These are phyloP conservation scores for Gaultheria prostrata DNA, from an alignment of 148 eudicot genomes.

Conservation along the genomic window DNA sequence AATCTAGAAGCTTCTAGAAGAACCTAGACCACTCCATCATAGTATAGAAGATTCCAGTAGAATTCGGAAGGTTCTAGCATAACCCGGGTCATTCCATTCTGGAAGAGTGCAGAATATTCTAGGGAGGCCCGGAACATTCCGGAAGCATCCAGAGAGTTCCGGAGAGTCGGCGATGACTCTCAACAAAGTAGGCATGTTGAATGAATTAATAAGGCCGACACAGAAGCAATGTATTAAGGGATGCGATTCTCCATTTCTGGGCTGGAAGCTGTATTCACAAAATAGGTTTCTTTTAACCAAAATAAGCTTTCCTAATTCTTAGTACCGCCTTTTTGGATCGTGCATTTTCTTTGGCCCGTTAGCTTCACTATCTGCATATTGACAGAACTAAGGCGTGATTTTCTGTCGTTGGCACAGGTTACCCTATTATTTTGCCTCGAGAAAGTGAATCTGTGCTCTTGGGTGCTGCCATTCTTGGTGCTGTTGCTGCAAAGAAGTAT, in stretches of 20 bases:
- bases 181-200: neutral
- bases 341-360: neutral
- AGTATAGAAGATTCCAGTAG: too few relatives aligned
- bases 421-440: slow-evolving; percentile 80
- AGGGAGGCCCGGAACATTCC: too few relatives aligned
- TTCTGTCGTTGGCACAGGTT: slow-evolving; percentile 44
- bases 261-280: neutral
- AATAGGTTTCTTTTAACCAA: neutral
- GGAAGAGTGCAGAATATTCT: too few relatives aligned
- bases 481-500: slow-evolving; percentile 90
- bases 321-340: neutral
- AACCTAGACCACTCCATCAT: too few relatives aligned
- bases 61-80: too few relatives aligned
- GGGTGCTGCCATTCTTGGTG: slow-evolving; percentile 96
- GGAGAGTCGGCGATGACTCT: too few relatives aligned
- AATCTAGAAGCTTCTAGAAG: too few relatives aligned
- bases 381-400: neutral
- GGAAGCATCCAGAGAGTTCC: too few relatives aligned
- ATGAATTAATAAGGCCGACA: neutral
- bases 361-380: neutral
- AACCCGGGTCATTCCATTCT: too few relatives aligned
- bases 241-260: neutral
- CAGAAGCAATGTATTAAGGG: neutral
- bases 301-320: neutral
- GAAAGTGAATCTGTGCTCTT: slow-evolving; percentile 90